A percentile compares a stretch with the other conserved stretches of the same genome.
phyloP scores from a whole-genome alignment of 345 rosid genomes.

The Boechera retrofracta region DNA sequence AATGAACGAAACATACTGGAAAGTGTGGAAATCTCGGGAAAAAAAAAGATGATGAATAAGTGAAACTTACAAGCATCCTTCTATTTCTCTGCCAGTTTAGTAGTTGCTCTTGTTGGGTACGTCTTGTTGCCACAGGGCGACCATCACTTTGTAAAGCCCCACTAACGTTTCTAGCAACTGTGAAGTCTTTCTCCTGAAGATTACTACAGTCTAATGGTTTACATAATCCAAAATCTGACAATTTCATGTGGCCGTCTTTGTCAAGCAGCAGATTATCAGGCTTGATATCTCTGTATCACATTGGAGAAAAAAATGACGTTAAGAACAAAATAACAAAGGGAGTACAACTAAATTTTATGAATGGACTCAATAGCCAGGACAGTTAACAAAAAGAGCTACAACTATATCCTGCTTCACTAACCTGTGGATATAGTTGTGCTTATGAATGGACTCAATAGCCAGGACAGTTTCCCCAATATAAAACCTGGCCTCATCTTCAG shows the following conservation, averaged over 20 bases:
- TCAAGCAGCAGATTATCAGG: slow-evolving; percentile 97
- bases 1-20: neutral
- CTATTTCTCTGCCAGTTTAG: slow-evolving; percentile 96
- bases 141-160: slow-evolving; percentile 85
- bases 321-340: slow-evolving; percentile 3
- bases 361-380: too few species aligned
- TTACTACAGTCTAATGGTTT: slow-evolving; percentile 96
- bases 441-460: slow-evolving; percentile 97
- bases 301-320: neutral
- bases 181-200: slow-evolving; percentile 92
- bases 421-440: slow-evolving; percentile 98
- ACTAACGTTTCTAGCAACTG: slow-evolving; percentile 62
- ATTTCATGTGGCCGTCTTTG: slow-evolving; percentile 90
- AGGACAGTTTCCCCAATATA: slow-evolving; percentile 96
- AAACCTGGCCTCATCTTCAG: slow-evolving; percentile 95
- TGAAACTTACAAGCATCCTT: slow-evolving; percentile 86
- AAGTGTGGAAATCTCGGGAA: neutral
- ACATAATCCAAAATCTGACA: slow-evolving; percentile 98
- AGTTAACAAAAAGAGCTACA: slow-evolving; percentile 1
- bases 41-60: slow-evolving; percentile 7
- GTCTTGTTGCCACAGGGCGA: slow-evolving; percentile 75
- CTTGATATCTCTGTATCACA: slow-evolving; percentile 85
- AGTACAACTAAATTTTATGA: slow-evolving; percentile 3
- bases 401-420: slow-evolving; percentile 38
- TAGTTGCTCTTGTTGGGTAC: slow-evolving; percentile 92